Evolutionary conservation across 2,329 filamentous ascomycete species (phyloP).

Genomic region (Sporothrix brunneoviolacea): DNA sequence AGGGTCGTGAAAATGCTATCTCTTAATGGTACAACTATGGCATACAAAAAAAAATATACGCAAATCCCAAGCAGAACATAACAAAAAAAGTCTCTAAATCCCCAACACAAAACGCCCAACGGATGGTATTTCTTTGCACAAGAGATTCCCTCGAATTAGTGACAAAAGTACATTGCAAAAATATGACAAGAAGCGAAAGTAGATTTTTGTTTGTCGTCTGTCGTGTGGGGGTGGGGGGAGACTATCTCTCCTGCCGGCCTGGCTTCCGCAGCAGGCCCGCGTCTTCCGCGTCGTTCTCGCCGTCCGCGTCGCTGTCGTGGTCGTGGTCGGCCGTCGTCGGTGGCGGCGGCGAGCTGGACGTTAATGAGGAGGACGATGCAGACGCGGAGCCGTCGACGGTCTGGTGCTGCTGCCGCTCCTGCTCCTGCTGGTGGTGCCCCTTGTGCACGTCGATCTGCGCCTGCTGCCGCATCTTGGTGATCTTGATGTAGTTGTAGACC

Average conservation of each 20-base stretch:
- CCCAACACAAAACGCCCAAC: no score
- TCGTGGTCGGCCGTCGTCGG: constrained; percentile 6
- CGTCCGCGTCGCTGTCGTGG: constrained; percentile 18
- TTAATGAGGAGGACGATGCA: neutral
- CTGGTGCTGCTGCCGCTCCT: neutral
- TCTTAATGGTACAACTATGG: no score
- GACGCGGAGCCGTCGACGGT: constrained; percentile 28
- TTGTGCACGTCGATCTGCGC: constrained; percentile 50
- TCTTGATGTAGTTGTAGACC: constrained; percentile 92
- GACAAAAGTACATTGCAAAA: no score
- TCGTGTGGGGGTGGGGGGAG: no score
- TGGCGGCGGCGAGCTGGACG: neutral
- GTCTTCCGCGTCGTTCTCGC: constrained; percentile 39
- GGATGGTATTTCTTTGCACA: no score
- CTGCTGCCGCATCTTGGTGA: constrained; percentile 77
- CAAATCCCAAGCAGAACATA: no score
- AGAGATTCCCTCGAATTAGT: no score
- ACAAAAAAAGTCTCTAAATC: no score
- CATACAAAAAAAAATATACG: no score
- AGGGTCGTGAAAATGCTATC: no score
- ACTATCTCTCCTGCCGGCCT: constrained; percentile 10
- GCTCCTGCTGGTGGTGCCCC: constrained; percentile 22
- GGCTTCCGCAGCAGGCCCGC: constrained; percentile 39
- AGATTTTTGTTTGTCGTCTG: no score
- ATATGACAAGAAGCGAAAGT: no score